Base-by-base conservation (phyloP, 176 grass and related monocot species). In the Oryza brachyantha region DNA sequence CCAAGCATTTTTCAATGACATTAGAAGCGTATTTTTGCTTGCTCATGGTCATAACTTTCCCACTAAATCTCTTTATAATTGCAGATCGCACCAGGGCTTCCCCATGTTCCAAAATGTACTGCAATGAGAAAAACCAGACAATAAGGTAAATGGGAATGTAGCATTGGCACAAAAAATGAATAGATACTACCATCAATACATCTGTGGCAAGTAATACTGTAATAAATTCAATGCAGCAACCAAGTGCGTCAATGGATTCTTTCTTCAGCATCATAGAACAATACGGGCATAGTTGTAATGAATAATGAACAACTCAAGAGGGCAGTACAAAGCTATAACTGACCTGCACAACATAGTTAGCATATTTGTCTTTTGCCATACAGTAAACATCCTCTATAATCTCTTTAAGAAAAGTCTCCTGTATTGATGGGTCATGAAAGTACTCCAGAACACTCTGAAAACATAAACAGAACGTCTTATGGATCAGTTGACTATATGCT, bases 261-360 rank as follows among this genome's bases (percentile, higher is more conserved):
- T 38, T 10, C 10, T 67, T 48, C 26, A 19, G 19, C 13, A 29
- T 19, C 16, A 11, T 24, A 36, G 27, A n/a, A 25, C 21, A 32
- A n/a, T 36, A 5, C 21, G 61, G 9, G 52, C 72, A 13, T 13
- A 8, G 17, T 13, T 22, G 13, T 10, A 39, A 13, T 27, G n/a
- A 26, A 22, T 5, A 60, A 38, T 39, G 13, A 39, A 75, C n/a
- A 39, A 5, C 26, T 60, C 4, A 73, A 17, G 7, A 60, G 2
- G 16, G 12, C 1, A 26, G 24, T 24, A 22, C n/a, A 60, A 59
- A 17, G 14, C 22, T 4, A 22, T 17, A 34, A 41, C 8, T 19
- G 13, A 75, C 73, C 36, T 75, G 35, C 55, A 75, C 73, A 40
- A 75, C 22, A 75, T 75, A 75, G 72, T 75, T 40, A 13, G n/a